Percentiles rank a stretch among this genome's conserved stretches.
phyloP scores from a whole-genome alignment of 495 filamentous ascomycete species.

The Penicillium simplicissimum region DNA sequence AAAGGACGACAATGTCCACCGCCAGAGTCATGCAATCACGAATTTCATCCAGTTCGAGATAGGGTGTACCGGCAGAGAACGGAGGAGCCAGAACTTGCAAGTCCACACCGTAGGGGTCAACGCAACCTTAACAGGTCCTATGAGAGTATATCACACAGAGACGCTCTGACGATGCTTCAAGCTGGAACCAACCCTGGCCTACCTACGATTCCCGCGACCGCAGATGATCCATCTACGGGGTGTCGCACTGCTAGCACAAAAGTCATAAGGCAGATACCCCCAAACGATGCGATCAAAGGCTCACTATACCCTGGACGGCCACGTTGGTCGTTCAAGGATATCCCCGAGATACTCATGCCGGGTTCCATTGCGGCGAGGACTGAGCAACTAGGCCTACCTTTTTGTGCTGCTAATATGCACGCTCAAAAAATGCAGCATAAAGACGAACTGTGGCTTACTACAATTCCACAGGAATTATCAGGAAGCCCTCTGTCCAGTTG shows the following conservation, averaged over 20 bases:
- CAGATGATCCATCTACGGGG: not conserved
- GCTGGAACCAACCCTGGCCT: not conserved
- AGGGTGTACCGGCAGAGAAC: not conserved
- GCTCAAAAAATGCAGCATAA: not conserved
- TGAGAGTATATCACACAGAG: not conserved
- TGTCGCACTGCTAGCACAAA: not conserved
- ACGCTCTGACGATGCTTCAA: not conserved
- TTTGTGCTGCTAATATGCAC: not conserved
- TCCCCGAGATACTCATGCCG: not conserved
- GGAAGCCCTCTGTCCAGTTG: not conserved
- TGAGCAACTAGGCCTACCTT: not conserved
- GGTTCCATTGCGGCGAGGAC: not conserved
- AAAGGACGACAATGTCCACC: not conserved
- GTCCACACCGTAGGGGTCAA: not conserved
- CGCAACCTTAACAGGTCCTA: not conserved
- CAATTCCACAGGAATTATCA: not conserved
- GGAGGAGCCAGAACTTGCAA: not conserved
- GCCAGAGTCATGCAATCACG: not conserved
- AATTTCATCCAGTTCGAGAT: not conserved
- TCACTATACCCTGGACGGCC: too few species aligned
- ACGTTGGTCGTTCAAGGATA: not conserved
- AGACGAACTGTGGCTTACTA: not conserved
- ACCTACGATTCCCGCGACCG: not conserved
- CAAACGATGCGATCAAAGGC: not conserved
- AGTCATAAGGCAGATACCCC: not conserved